These are phyloP conservation scores for Penicillium cosmopolitanum DNA, from an alignment of 495 filamentous ascomycete species.

Conservation along the genomic window DNA sequence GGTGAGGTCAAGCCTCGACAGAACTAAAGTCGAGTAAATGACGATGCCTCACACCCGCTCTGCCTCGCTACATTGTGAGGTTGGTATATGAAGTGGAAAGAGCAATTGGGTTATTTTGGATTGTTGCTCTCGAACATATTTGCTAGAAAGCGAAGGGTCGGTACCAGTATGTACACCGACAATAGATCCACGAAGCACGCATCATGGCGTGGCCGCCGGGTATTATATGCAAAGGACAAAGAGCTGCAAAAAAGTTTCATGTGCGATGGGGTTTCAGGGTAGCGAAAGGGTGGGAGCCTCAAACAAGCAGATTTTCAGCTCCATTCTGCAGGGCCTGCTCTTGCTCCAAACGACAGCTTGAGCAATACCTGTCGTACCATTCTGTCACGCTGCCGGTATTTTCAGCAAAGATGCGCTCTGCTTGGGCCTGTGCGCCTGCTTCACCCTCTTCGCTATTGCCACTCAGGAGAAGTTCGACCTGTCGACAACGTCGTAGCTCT, in stretches of 20 bases:
- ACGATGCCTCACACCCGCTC: not conserved
- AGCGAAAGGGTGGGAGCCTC: conserved; percentile 15
- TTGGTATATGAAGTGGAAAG: conserved; percentile 10
- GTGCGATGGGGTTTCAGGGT: not conserved
- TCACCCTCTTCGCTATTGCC: conserved; percentile 33
- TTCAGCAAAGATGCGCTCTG: conserved; percentile 35
- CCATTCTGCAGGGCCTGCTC: conserved; percentile 31
- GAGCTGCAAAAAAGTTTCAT: conserved; percentile 5
- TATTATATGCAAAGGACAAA: conserved; percentile 32
- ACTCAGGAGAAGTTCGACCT: conserved; percentile 57
- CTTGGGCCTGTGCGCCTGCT: conserved; percentile 27
- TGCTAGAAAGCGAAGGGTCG: conserved; percentile 14
- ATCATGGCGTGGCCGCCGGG: conserved; percentile 29
- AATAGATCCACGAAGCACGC: conserved; percentile 16
- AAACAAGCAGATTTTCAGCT: conserved; percentile 21
- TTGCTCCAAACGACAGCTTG: conserved; percentile 69
- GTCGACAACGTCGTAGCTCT: conserved; percentile 70
- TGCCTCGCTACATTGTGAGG: too few species aligned
- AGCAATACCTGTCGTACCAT: conserved; percentile 75
- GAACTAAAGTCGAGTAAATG: conserved; percentile 59
- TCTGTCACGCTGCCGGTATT: conserved; percentile 55
- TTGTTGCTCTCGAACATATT: conserved; percentile 15
- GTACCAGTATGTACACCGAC: conserved; percentile 16
- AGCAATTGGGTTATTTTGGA: conserved; percentile 10
- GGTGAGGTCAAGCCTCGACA: conserved; percentile 95